Percentiles rank a stretch among this genome's conserved stretches.
Conservation (phyloP, 805 yeast species). For the Candida ortonii region DNA sequence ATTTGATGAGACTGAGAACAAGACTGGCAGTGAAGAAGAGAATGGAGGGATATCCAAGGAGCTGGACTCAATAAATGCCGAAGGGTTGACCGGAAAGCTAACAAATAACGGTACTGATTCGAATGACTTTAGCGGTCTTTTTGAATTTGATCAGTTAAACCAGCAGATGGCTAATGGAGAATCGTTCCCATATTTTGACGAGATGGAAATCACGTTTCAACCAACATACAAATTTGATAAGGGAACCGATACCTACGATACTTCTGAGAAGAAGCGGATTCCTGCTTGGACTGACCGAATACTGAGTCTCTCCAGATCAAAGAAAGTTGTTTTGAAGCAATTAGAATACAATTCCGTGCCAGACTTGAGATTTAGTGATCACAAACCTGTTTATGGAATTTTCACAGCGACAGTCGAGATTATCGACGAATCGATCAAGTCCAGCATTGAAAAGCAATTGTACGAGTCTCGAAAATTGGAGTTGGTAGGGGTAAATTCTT, state of each 20-base stretch:
- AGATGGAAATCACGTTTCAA: slow-evolving; percentile 71
- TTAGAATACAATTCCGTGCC: slow-evolving; percentile 56
- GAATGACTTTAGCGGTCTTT: slow-evolving; percentile 33
- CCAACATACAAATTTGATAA: slow-evolving; percentile 96
- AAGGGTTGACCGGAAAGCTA: too few relatives aligned
- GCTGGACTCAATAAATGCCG: too few relatives aligned
- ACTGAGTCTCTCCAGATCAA: slow-evolving; percentile 55
- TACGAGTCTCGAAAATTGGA: slow-evolving; percentile 49
- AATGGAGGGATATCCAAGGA: too few relatives aligned
- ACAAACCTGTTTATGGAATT: slow-evolving; percentile 80
- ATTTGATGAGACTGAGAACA: too few relatives aligned
- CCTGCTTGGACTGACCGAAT: slow-evolving; percentile 99
- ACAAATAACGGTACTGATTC: slow-evolving; percentile 31
- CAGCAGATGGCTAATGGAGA: slow-evolving; percentile 73
- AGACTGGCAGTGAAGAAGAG: too few relatives aligned
- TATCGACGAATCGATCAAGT: slow-evolving; percentile 56
- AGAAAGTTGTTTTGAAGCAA: slow-evolving; percentile 54
- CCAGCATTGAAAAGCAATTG: slow-evolving; percentile 49
- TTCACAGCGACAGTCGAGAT: slow-evolving; percentile 63
- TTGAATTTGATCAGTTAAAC: slow-evolving; percentile 74
- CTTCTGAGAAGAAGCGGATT: slow-evolving; percentile 85
- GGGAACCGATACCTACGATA: slow-evolving; percentile 77
- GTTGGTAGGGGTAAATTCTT: slow-evolving; percentile 37
- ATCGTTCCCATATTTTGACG: slow-evolving; percentile 78
- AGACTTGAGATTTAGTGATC: slow-evolving; percentile 73